Percentiles rank a stretch among this genome's conserved stretches.
phyloP scores from a whole-genome alignment of 352 stramenopile species.

The Pythium chondricola region DNA sequence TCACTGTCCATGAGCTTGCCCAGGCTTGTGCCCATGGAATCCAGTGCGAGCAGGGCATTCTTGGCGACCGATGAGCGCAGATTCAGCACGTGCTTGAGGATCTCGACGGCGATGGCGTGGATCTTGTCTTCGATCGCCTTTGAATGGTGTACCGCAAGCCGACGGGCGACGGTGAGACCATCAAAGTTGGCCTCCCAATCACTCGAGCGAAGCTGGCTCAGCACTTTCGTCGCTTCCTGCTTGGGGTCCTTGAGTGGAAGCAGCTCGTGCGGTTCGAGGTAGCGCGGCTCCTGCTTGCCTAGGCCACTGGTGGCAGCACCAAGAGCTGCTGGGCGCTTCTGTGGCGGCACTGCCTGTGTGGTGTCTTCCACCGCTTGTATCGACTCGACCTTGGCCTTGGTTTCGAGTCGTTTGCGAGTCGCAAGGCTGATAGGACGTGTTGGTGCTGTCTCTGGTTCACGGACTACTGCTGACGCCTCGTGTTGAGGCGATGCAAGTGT shows the following conservation, averaged over 20 bases:
- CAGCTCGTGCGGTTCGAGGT: constrained; percentile 58
- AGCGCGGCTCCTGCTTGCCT: constrained; percentile 55
- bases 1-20: constrained; percentile 47
- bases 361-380: neutral
- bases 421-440: constrained; percentile 1
- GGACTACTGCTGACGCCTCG: too few relatives aligned
- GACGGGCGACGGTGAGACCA: constrained; percentile 45
- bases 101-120: constrained; percentile 35
- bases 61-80: constrained; percentile 69
- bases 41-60: constrained; percentile 65
- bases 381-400: neutral
- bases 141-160: constrained; percentile 46
- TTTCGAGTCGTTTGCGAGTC: constrained; percentile 8
- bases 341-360: neutral
- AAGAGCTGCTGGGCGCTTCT: constrained; percentile 1
- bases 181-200: constrained; percentile 71
- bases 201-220: constrained; percentile 27
- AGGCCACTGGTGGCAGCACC: neutral
- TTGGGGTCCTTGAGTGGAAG: constrained; percentile 48
- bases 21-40: constrained; percentile 45
- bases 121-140: constrained; percentile 37
- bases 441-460: neutral
- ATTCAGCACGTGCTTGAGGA: constrained; percentile 60
- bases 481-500: too few relatives aligned
- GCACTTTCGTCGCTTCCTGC: constrained; percentile 34